Conservation (phyloP, 805 yeast species). For the Zygosaccharomyces rouxii region DNA sequence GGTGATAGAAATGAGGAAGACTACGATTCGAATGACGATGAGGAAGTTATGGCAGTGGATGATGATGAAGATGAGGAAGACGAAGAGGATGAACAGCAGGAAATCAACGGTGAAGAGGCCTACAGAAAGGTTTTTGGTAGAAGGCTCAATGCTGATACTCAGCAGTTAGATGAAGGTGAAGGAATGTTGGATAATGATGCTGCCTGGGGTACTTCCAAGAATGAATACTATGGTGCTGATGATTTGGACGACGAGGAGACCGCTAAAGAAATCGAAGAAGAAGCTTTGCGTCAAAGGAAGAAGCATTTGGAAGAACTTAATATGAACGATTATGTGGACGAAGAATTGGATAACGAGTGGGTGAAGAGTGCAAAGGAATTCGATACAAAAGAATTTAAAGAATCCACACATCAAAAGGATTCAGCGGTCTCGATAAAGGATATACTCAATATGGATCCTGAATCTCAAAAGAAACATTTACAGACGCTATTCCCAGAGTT, state of each 20-base stretch:
- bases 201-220: constrained; percentile 44
- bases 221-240: constrained; percentile 51
- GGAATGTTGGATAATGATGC: constrained; percentile 39
- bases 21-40: constrained; percentile 47
- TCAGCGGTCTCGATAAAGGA: constrained; percentile 40
- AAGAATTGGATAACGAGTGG: constrained; percentile 74
- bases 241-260: constrained; percentile 59
- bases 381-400: constrained; percentile 38
- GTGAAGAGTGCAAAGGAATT: constrained; percentile 50
- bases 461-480: constrained; percentile 51
- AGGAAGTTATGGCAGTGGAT: constrained; percentile 45
- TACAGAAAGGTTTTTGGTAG: constrained; percentile 39
- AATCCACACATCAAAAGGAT: constrained; percentile 31
- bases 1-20: constrained; percentile 38
- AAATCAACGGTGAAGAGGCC: constrained; percentile 35
- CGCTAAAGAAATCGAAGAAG: constrained; percentile 74
- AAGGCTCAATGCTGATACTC: constrained; percentile 26
- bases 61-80: constrained; percentile 42
- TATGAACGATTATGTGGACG: constrained; percentile 73
- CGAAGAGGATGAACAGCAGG: constrained; percentile 32
- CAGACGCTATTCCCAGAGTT: constrained; percentile 76
- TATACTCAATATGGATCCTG: constrained; percentile 45
- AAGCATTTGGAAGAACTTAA: constrained; percentile 69
- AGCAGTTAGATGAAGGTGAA: constrained; percentile 30
- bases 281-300: constrained; percentile 83